Evolutionary conservation across 345 rosid genomes (phyloP), one percentile per base, ranked within the genome.

Genomic region (Euphorbia peplus): DNA sequence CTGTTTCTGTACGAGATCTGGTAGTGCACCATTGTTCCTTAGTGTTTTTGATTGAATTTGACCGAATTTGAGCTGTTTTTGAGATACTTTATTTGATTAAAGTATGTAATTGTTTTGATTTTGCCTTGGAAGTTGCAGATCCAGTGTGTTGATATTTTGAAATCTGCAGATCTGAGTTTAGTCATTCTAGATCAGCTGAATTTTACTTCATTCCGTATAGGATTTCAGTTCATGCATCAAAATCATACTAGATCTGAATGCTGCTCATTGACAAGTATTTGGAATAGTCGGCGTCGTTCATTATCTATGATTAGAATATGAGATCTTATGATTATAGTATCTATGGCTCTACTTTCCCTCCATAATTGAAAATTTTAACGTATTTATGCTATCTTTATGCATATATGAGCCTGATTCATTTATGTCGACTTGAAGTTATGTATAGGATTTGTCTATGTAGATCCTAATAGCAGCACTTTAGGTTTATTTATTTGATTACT

Each of bases 111-210:
- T 1, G 19, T 26, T 29, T 14, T 9, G 8, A 39, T 41, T 62
- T 37, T 25, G 37, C 18, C 28, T 50, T 50, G 21, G 8, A 39
- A 63, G 30, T 53, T 12, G 21, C 4, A 42, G 63, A 71, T 63
- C 63, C 55, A 6, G 55, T 13, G 54, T 48, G 16, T 50, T 60
- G 57, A 11, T 11, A 21, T 30, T 63, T 63, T 41, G 60, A 30
- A 46, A 35, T 44, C 39, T 10, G 8, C 32, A 71, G 69, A 71
- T 63, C 68, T 54, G 68, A 30, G 47, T 8, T 44, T 63, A 28
- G 21, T n/a, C 3, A 19, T 22, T 71, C 2, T n/a, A 53, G 55
- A 71, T 54, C 54, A 3, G 39, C 4, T 54, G 32, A 54, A 4
- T 5, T 8, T 2, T 28, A 35, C 8, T 15, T 21, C 9, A 24